Evolutionary conservation across 2,329 filamentous ascomycete species (phyloP).

Genomic region (Colletotrichum orbiculare): DNA sequence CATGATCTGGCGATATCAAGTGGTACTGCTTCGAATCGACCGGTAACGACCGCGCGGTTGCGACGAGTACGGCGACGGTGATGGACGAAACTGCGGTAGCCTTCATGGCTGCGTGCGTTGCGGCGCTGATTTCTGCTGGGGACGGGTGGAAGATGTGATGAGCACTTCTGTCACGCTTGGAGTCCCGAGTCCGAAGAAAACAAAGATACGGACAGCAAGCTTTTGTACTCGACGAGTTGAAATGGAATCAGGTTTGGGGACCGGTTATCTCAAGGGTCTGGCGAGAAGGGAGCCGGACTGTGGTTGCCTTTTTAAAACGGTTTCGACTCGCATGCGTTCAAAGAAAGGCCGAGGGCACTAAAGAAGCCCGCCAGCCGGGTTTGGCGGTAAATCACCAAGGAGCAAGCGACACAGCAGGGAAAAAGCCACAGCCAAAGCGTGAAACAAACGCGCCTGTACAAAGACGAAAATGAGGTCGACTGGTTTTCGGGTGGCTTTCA

Average conservation of each 20-base stretch:
- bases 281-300: conserved; percentile 1
- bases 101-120: conserved; percentile 11
- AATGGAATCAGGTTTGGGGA: neutral
- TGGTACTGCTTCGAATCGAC: conserved; percentile 22
- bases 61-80: conserved; percentile 6
- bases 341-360: conserved; percentile 1
- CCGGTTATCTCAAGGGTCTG: neutral
- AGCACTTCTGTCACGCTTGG: neutral
- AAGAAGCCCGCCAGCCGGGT: conserved; percentile 6
- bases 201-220: neutral
- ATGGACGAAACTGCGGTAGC: neutral
- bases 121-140: neutral
- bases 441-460: conserved; percentile 18
- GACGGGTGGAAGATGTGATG: neutral
- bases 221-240: neutral
- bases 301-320: conserved; percentile 7
- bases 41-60: conserved; percentile 13
- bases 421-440: conserved; percentile 27
- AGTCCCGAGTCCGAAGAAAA: neutral
- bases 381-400: conserved; percentile 8
- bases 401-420: neutral
- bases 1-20: neutral
- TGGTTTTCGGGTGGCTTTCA: neutral
- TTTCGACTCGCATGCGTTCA: neutral
- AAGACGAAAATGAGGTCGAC: conserved; percentile 14